Evolutionary conservation across 1,284 basidiomycete species (phyloP), one percentile per base, ranked within the genome.

Genomic region (Ustilago crameri): DNA sequence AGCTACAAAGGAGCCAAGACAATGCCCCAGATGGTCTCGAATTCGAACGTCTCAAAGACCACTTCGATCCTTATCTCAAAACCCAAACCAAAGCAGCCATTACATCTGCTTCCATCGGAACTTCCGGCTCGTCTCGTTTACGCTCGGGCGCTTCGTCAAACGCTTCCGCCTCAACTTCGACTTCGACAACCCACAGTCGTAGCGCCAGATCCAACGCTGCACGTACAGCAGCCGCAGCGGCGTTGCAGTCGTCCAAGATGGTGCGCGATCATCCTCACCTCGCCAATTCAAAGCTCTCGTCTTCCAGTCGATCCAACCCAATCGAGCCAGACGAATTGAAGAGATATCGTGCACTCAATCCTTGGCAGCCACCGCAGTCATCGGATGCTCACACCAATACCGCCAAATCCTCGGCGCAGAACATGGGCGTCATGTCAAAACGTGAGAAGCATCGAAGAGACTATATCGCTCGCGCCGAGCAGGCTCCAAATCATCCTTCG

Each of bases 391-490:
- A 61, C 35, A 54, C 40, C 43, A 43, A 60, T 12, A 24, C 60
- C 20, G 41, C 20, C 14, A 50, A 37, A 12, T 27, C 50, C 12
- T 24, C 52, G 17, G 23, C 42, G 0, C 8, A 26, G 17, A 10
- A 22, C 23, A 51, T 71, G 23, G 65, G 74, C 32, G 58, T 66
- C 14, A 20, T 74, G 44, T 62, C 63, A 32, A 54, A 88, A 10
- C 87, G 89, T 24, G 90, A 90, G 18, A 88, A 91, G 47, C 86
- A 85, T 12, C 90, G 92, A 79, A 87, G 90, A 3, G 90, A 91
- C 51, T 88, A 65, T 34, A 10, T 74, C 3, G 48, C 59, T 7
- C 53, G 48, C 34, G 12, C 62, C 14, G 51, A 61, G 18, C 34
- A 32, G 2, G 26, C 34, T 49, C 40, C 49, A 14, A 51, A 48